Conservation (phyloP, 2,329 filamentous ascomycete genomes). For the Coleophoma eucalyptorum region DNA sequence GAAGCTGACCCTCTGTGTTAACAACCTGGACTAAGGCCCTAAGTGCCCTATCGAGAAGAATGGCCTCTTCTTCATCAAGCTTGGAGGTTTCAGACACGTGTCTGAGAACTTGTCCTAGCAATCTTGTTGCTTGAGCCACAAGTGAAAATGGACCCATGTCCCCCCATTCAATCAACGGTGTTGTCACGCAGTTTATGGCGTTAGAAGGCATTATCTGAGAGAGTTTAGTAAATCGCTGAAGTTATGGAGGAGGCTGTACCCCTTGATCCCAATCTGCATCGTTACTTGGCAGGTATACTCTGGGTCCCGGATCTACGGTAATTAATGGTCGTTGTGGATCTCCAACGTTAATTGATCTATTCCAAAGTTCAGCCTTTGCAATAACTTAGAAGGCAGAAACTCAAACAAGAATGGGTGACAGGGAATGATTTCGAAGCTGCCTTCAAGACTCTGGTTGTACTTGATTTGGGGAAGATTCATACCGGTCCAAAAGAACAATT, state of each 20-base stretch:
- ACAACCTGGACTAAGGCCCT: constrained; percentile 6
- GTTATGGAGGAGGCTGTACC: constrained; percentile 8
- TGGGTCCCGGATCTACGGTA: constrained; percentile 5
- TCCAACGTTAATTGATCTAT: constrained; percentile 12
- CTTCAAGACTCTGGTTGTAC: no score
- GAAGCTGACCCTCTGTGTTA: constrained; percentile 6
- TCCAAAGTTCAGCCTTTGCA: not conserved
- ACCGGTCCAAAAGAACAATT: constrained; percentile 38
- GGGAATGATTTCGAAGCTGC: no score
- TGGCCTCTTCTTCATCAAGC: constrained; percentile 9
- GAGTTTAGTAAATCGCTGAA: not conserved
- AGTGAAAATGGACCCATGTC: constrained; percentile 43
- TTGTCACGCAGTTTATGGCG: not conserved
- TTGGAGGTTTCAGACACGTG: constrained; percentile 11
- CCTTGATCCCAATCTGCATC: constrained; percentile 32
- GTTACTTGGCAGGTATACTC: constrained; percentile 7
- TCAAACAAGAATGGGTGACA: no score
- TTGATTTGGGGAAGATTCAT: no score
- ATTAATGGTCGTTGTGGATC: constrained; percentile 4
- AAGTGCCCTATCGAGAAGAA: constrained; percentile 9
- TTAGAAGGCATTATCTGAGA: constrained; percentile 4
- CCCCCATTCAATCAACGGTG: not conserved
- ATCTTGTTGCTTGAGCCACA: constrained; percentile 31
- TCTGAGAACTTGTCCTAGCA: constrained; percentile 23
- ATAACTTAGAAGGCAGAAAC: no score